These are phyloP conservation scores for Ambrosiella xylebori DNA, from an alignment of 2,329 filamentous ascomycete species.

Conservation along the genomic window DNA sequence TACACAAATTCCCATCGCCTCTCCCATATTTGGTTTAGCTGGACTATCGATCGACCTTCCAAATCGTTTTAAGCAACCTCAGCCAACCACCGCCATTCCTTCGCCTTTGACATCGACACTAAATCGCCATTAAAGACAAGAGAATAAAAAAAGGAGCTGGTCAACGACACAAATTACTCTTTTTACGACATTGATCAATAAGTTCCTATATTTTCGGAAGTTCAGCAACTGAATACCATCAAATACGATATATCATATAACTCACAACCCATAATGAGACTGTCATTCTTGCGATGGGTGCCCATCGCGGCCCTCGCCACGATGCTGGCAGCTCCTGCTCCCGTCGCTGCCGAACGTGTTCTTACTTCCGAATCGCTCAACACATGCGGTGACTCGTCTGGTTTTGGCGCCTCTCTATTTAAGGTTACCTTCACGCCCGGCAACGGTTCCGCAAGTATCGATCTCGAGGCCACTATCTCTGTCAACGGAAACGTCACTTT, in stretches of 20 bases:
- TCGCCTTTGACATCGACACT: not conserved
- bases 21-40: not conserved
- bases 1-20: not conserved
- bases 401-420: conserved; percentile 78
- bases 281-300: conserved; percentile 22
- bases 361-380: conserved; percentile 73
- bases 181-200: too few species aligned
- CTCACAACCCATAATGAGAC: conserved; percentile 25
- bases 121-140: not conserved
- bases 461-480: conserved; percentile 65
- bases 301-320: conserved; percentile 20
- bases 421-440: conserved; percentile 63
- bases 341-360: conserved; percentile 38
- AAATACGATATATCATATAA: too few species aligned
- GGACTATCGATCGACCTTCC: not conserved
- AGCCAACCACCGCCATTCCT: not conserved
- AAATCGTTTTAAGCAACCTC: not conserved
- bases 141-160: not conserved
- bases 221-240: too few species aligned
- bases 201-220: too few species aligned
- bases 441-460: conserved; percentile 55
- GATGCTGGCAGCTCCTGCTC: conserved; percentile 20
- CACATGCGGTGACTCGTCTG: conserved; percentile 67
- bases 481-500: conserved; percentile 71
- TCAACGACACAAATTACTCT: too few species aligned